These are phyloP conservation scores for Neoscytalidium dimidiatum DNA, from an alignment of 2,329 filamentous ascomycete species.

Conservation along the genomic window DNA sequence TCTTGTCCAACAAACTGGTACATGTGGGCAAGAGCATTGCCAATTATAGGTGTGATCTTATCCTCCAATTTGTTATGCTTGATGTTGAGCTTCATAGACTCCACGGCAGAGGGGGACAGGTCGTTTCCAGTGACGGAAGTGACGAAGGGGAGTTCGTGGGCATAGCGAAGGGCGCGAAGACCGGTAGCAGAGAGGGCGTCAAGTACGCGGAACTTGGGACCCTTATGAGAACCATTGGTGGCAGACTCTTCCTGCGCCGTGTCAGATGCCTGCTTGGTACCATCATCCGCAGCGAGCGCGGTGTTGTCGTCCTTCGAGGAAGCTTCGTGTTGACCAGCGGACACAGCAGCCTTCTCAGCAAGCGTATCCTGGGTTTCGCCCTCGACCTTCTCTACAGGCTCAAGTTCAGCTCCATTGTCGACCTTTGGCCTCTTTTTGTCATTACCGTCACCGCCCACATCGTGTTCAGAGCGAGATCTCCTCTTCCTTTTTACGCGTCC, in stretches of 20 bases:
- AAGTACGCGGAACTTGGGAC: slow-evolving; percentile 70
- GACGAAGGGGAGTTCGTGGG: slow-evolving; percentile 82
- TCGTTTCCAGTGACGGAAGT: slow-evolving; percentile 89
- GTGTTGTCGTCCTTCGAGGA: slow-evolving; percentile 25
- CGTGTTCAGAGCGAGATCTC: background rate
- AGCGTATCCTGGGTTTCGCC: background rate
- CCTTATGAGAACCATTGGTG: slow-evolving; percentile 28
- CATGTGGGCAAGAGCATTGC: slow-evolving; percentile 91
- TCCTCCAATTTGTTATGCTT: slow-evolving; percentile 75
- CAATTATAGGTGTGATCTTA: slow-evolving; percentile 71
- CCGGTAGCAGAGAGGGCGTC: slow-evolving; percentile 95
- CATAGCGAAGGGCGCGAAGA: slow-evolving; percentile 86
- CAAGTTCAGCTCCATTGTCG: slow-evolving; percentile 20
- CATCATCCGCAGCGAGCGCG: background rate
- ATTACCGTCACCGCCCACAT: slow-evolving; percentile 2
- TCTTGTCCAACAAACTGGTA: slow-evolving; percentile 66
- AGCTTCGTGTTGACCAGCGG: background rate
- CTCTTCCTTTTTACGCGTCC: slow-evolving; percentile 35
- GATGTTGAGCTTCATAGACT: slow-evolving; percentile 82
- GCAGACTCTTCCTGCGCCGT: background rate
- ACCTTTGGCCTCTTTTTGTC: slow-evolving; percentile 28
- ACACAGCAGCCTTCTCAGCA: background rate
- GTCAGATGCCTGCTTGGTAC: background rate
- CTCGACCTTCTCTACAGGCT: background rate
- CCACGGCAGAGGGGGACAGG: slow-evolving; percentile 73